A percentile compares a stretch with the other conserved stretches of the same genome.
These are phyloP conservation scores for Rhodomyrtus psidioides DNA, from an alignment of 441 rosid species.

Conservation along the genomic window DNA sequence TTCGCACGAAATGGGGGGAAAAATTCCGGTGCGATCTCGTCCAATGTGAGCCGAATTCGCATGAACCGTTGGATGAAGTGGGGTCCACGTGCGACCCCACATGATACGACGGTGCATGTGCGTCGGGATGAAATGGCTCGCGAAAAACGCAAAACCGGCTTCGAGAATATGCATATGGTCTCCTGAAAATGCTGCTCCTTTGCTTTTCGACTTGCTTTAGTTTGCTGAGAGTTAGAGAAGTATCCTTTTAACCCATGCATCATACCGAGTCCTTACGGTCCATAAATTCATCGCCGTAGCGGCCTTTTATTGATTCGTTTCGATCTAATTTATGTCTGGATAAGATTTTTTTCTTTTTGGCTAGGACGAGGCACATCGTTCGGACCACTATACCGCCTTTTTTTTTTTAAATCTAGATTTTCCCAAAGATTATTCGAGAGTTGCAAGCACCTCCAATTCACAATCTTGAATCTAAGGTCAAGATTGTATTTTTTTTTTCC, in stretches of 20 bases:
- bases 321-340: background rate
- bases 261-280: rapidly evolving
- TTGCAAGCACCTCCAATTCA: background rate
- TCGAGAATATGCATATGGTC: background rate
- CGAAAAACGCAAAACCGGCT: too few species aligned
- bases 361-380: background rate
- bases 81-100: background rate
- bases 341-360: background rate
- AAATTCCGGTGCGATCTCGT: background rate
- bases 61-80: background rate
- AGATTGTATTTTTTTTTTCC: background rate
- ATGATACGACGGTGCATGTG: background rate
- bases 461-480: background rate
- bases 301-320: rapidly evolving
- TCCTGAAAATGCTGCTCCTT: background rate
- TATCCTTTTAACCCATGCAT: background rate
- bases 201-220: background rate
- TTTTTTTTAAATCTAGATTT: background rate
- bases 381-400: rapidly evolving
- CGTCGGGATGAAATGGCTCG: too few species aligned
- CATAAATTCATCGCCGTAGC: background rate
- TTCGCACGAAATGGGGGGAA: background rate
- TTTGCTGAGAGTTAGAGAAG: background rate
- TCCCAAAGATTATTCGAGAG: background rate
- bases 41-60: too few species aligned